Evolutionary conservation across 805 yeast genomes (phyloP), one percentile per base, ranked within the genome.

Genomic region (Lipomyces yamadae): DNA sequence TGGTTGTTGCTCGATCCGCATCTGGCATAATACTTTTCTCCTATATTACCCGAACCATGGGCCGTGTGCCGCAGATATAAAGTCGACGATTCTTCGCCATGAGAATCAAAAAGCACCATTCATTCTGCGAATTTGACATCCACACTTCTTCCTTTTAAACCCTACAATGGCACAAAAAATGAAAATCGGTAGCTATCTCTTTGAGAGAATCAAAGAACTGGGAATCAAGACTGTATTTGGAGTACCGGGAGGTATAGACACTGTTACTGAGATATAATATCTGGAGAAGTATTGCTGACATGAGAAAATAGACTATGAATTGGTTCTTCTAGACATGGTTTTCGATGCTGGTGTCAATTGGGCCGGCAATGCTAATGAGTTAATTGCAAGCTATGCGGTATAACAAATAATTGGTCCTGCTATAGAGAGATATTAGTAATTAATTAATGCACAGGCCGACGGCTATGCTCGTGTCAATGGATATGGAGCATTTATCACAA

Each of bases 361-460:
- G 45, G 45, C n/a, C 4, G 45, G 45, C 45, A 39, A 39, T 4
- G n/a, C 45, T n/a, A 39, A 39, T 13, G 45, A 39, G n/a, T 13
- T 39, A 39, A 39, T 39, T 39, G 45, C 45, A 39, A 39, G 45
- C 45, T 39, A 39, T 39, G 45, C 45, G 45, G 45, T 39, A 39
- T 2, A 35, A 35, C 39, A 35, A 10, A 35, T 6, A 35, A 35
- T 35, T 35, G 39, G 7, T 1, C 11, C 11, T 35, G 39, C 10
- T 35, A 7, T 35, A 6, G 11, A 2, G 39, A 39, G 45, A n/a
- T 34, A 10, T 39, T 5, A 39, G 5, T 39, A n/a, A 39, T 39
- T 13, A 4, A 39, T 39, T 39, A 39, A 5, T 39, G 2, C n/a
- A 4, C 45, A 39, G 45, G 45, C 45, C 13, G 45, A 39, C n/a